Percentiles rank a stretch among this genome's conserved stretches.
Evolutionary conservation across 2,329 filamentous ascomycete species (phyloP).

Genomic region (Hypoxylon sp.): DNA sequence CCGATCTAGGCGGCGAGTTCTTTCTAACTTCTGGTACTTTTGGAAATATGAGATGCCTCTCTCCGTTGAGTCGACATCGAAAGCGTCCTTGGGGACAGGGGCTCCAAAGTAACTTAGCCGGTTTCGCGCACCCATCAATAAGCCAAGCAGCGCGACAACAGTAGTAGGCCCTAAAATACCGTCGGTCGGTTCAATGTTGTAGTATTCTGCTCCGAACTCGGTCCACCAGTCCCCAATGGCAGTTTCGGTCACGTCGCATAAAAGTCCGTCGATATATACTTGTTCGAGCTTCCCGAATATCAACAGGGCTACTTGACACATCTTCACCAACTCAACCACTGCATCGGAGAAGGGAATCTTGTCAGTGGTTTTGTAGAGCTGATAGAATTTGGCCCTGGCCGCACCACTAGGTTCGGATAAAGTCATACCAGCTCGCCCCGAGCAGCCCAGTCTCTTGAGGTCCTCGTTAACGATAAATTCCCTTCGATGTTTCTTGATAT

Average conservation of each 20-base stretch:
- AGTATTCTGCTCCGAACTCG: conserved; percentile 90
- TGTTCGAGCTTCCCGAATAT: conserved; percentile 89
- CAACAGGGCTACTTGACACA: conserved; percentile 89
- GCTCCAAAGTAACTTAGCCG: conserved; percentile 86
- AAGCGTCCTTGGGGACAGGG: conserved; percentile 89
- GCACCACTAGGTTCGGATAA: conserved; percentile 81
- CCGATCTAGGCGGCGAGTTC: conserved; percentile 82
- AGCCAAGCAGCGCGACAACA: conserved; percentile 86
- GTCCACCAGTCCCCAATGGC: conserved; percentile 97
- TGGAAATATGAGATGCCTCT: conserved; percentile 89
- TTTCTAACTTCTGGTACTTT: conserved; percentile 84
- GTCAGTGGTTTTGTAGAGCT: conserved; percentile 89
- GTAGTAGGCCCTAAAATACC: conserved; percentile 93
- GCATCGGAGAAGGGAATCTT: conserved; percentile 81
- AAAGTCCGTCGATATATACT: conserved; percentile 89
- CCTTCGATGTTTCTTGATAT: conserved; percentile 81
- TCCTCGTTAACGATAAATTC: conserved; percentile 95
- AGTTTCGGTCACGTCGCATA: conserved; percentile 93
- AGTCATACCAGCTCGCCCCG: conserved; percentile 87
- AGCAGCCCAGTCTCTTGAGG: conserved; percentile 90
- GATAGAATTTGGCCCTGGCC: conserved; percentile 90
- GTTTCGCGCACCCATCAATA: conserved; percentile 90
- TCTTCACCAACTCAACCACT: conserved; percentile 88
- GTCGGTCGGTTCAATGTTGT: conserved; percentile 91
- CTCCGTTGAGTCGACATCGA: conserved; percentile 85